A percentile compares a stretch with the other conserved stretches of the same genome.
These are phyloP conservation scores for Blastocystis sp. DNA, from an alignment of 352 stramenopile genomes.

Conservation along the genomic window DNA sequence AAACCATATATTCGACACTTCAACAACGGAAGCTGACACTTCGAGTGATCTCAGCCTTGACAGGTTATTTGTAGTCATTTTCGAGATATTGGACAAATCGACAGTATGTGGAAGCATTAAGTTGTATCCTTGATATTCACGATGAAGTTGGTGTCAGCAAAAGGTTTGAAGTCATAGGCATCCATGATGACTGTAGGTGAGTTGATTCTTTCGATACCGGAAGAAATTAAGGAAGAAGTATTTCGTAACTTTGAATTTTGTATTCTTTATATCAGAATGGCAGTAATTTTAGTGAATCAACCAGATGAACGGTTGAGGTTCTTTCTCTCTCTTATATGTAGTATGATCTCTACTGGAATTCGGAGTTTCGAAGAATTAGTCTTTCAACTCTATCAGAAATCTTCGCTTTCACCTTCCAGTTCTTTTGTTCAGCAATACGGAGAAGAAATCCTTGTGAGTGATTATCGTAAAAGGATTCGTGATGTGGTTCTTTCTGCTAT, in stretches of 20 bases:
- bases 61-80: not conserved
- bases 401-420: not conserved
- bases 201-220: not conserved
- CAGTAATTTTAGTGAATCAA: not conserved
- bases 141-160: not conserved
- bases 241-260: constrained; percentile 26
- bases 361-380: not conserved
- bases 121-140: not conserved
- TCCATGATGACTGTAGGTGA: not conserved
- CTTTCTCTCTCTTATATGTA: not conserved
- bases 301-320: not conserved
- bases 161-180: not conserved
- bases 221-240: not conserved
- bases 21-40: not conserved
- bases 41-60: not conserved
- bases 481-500: not conserved
- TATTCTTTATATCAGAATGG: not conserved
- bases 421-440: not conserved
- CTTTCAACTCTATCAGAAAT: not conserved
- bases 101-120: not conserved
- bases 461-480: not conserved
- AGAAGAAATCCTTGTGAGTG: not conserved
- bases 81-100: not conserved
- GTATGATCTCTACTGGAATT: not conserved
- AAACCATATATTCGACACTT: not conserved